Evolutionary conservation across 1,139 yeast genomes (phyloP).

Genomic region (Pneumocystis canis): DNA sequence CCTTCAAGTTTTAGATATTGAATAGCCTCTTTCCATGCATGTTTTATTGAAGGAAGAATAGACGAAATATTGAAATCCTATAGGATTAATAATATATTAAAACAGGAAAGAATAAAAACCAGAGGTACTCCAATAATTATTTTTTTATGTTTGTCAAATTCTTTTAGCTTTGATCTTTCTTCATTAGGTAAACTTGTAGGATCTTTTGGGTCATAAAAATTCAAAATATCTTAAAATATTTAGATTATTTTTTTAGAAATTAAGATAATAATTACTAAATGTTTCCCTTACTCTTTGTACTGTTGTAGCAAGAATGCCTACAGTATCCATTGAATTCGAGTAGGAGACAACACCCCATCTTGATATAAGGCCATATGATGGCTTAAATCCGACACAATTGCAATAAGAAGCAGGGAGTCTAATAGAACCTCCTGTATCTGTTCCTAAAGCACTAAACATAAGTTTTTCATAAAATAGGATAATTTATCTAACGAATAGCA

Average conservation of each 20-base stretch:
- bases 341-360: slow-evolving; percentile 86
- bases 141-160: slow-evolving; percentile 5
- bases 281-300: slow-evolving; percentile 32
- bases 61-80: slow-evolving; percentile 57
- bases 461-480: neutral
- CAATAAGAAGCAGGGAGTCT: slow-evolving; percentile 83
- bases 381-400: slow-evolving; percentile 75
- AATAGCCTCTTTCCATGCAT: slow-evolving; percentile 36
- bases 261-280: slow-evolving; percentile 35
- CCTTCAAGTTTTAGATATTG: slow-evolving; percentile 33
- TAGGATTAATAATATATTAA: slow-evolving; percentile 11
- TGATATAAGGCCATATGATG: slow-evolving; percentile 80
- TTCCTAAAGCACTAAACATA: slow-evolving; percentile 43
- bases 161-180: slow-evolving; percentile 18
- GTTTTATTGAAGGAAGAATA: slow-evolving; percentile 34
- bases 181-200: slow-evolving; percentile 50
- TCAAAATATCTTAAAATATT: slow-evolving; percentile 4
- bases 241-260: neutral
- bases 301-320: slow-evolving; percentile 56
- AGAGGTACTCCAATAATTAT: slow-evolving; percentile 21
- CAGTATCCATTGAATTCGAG: slow-evolving; percentile 90
- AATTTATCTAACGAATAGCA: slow-evolving; percentile 36
- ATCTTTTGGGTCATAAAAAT: slow-evolving; percentile 50
- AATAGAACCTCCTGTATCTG: slow-evolving; percentile 96
- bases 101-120: neutral